Base-by-base conservation (phyloP, 805 yeast genomes). In the Tetrapisispora arboricola region DNA sequence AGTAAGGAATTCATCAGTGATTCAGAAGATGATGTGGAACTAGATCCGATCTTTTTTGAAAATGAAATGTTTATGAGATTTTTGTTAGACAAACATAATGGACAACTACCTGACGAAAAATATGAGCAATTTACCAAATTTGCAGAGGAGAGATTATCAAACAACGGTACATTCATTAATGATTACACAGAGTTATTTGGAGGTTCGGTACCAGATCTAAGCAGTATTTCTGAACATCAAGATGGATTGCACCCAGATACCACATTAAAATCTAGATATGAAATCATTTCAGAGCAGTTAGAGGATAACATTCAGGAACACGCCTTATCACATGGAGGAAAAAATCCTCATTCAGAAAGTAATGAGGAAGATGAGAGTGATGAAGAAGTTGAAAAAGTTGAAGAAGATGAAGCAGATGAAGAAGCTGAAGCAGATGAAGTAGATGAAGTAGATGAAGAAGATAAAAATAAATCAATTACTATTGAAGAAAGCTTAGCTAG, bases 41-140 rank as follows among this genome's bases (percentile, higher is more conserved):
- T 51, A 24, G 47, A 49, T 27, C 48, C 61, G 7, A 42, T 54
- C 6, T 60, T 60, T 33, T 61, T 54, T 43, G 64, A 61, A 43
- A 61, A 61, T 42, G 66, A 61, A 44, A 53, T 53, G 53, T 60
- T 53, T 35, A 43, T 58, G 57, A 57, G 64, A 38, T 54, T 48
- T 44, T 38, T 60, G 35, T 44, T 58, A 3, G 61, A 60, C 43
- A 54, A 45, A 31, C 41, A 55, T 36, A 32, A 43, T 21, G 62
- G 64, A 3, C 49, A 47, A 19, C 40, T 60, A 8, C 42, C 63
- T 2, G 48, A 48, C 10, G 53, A 50, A 3, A 48, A 53, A 27
- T 49, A 45, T 26, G 29, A 30, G 0, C 32, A 43, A 22, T 59
- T 59, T 43, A 55, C 49, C 16, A 47, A 47, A 27, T 61, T 61